Base-by-base conservation (phyloP, 495 filamentous ascomycete species). In the Neurospora sp. region DNA sequence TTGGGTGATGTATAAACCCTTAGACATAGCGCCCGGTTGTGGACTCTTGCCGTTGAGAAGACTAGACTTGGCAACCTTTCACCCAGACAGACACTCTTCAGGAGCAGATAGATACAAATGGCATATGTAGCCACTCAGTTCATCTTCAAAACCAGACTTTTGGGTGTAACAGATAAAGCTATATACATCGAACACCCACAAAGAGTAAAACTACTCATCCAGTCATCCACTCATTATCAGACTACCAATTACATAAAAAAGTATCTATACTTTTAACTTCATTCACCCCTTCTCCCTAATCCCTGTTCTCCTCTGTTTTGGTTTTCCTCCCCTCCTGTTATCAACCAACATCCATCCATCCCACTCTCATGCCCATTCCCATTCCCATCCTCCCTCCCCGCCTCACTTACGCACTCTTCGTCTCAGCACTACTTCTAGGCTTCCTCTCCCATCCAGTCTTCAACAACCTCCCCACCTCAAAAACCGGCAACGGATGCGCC, bases 381-480 rank as follows among this genome's bases (percentile, higher is more conserved):
- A 53, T n/a, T 6, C 45, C 1, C 45, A 12, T 9, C 14, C 41
- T 18, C 41, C 16, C 41, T 14, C 41, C 14, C n/a, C n/a, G n/a
- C n/a, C 41, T 1, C 4, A 14, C 14, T 61, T 79, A n/a, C 82
- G 8, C 82, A 75, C n/a, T 71, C 74, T 72, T 82, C 81, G 53
- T 27, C 22, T 16, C 22, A 2, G 53, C 8, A 31, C 2, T 3
- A 31, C 27, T 31, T 74, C 90, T 82, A 3, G 87, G 85, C 76
- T 92, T 91, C 74, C 96, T 85, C 83, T 89, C 82, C 96, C 96
- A 99, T 1, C 96, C 94, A 0, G 95, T 98, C 79, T 87, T 88
- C 74, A 98, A 90, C 69, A 93, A 86, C 65, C 89, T 90, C 6
- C 87, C 88, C 75, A 93, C 87, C 77, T 93, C 87, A 77, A 99